Conservation (phyloP, 345 rosid genomes). For the Raphanus sativus region DNA sequence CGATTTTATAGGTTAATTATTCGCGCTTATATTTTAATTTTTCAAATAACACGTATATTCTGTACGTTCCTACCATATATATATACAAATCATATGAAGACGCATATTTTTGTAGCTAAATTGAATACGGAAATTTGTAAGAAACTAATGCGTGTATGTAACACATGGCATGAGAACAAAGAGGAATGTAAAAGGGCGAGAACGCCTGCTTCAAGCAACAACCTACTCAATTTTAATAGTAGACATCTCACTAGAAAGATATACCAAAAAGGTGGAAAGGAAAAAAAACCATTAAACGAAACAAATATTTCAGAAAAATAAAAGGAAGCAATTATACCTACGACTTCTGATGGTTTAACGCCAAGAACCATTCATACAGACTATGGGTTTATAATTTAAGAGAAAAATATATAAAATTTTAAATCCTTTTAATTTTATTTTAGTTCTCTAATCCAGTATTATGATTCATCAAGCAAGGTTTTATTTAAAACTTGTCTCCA, state of each 20-base stretch:
- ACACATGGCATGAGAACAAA: constrained; percentile 35
- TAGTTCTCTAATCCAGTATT: not conserved
- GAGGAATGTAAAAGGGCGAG: constrained; percentile 19
- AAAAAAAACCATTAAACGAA: not conserved
- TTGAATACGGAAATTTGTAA: not conserved
- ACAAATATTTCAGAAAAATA: not conserved
- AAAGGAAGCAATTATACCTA: constrained; percentile 20
- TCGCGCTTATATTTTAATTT: not conserved
- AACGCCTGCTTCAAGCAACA: constrained; percentile 40
- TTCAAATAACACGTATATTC: constrained; percentile 5
- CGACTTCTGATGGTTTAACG: not conserved
- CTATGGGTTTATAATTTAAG: not conserved
- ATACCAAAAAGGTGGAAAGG: not conserved
- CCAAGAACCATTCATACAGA: not conserved
- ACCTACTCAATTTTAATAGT: constrained; percentile 34
- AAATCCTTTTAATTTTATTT: not conserved
- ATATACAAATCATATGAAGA: not conserved
- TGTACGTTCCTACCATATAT: constrained; percentile 17
- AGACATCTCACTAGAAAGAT: constrained; percentile 6
- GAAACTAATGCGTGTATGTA: constrained; percentile 25
- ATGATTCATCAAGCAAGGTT: not conserved
- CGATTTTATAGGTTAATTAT: not conserved
- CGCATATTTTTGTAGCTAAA: no score
- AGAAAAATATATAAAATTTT: not conserved
- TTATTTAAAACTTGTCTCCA: constrained; percentile 1